Percentiles rank a stretch among this genome's conserved stretches.
phyloP scores from a whole-genome alignment of 352 stramenopile genomes.

The Thalassiosira ordinaria region DNA sequence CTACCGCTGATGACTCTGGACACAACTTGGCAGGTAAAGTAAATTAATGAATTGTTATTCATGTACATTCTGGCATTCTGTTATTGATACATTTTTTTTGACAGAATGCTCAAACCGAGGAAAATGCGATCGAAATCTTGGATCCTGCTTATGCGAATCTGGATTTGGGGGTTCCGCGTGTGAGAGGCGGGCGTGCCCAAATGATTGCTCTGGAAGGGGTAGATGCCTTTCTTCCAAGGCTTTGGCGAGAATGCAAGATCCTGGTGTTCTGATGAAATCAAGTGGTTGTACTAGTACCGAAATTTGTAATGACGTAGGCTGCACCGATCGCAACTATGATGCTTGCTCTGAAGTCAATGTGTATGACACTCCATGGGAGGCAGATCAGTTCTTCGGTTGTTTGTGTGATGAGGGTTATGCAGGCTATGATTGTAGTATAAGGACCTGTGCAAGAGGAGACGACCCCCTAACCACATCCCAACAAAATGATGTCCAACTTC shows the following conservation, averaged over 20 bases:
- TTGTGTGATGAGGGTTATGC: conserved; percentile 88
- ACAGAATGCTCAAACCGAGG: conserved; percentile 92
- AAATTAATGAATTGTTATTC: no score
- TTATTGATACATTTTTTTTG: no score
- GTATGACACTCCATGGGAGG: conserved; percentile 75
- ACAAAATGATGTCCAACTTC: conserved; percentile 57
- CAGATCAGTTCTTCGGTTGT: conserved; percentile 86
- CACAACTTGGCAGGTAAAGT: conserved; percentile 89
- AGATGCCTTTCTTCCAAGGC: conserved; percentile 62
- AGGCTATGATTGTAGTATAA: conserved; percentile 89
- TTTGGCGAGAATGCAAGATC: conserved; percentile 54
- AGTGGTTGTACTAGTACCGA: conserved; percentile 45
- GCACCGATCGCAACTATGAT: conserved; percentile 50
- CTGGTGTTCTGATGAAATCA: conserved; percentile 34
- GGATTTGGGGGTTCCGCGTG: conserved; percentile 81
- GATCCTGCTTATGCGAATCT: conserved; percentile 88
- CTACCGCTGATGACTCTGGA: conserved; percentile 69
- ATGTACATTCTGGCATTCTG: no score
- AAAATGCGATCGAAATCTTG: conserved; percentile 85
- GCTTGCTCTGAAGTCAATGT: conserved; percentile 45
- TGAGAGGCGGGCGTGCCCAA: conserved; percentile 81
- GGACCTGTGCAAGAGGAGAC: conserved; percentile 86
- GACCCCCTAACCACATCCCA: conserved; percentile 75
- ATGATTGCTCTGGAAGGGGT: conserved; percentile 67
- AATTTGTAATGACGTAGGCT: conserved; percentile 52